Percentiles rank a stretch among this genome's conserved stretches.
phyloP scores from a whole-genome alignment of 768 basidiomycete species.

The Tephrocybe sp. region DNA sequence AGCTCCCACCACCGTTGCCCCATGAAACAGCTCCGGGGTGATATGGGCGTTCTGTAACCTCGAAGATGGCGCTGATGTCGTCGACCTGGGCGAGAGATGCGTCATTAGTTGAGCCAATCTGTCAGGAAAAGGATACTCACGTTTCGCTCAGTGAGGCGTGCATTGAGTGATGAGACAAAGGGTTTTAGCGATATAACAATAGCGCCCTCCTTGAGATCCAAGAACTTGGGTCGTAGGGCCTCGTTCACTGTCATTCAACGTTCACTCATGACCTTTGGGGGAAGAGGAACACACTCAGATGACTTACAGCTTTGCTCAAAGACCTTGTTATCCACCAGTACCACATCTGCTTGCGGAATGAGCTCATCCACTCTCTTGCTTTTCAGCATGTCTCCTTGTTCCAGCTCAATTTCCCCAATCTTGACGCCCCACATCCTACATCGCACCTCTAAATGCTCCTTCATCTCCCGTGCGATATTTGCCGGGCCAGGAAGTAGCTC shows the following conservation, averaged over 20 bases:
- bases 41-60: conserved; percentile 66
- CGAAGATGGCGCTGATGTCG: conserved; percentile 81
- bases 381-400: conserved; percentile 84
- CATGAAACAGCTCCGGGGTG: conserved; percentile 78
- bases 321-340: conserved; percentile 87
- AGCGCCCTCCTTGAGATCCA: conserved; percentile 92
- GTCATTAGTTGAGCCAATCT: background rate
- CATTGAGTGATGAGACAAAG: conserved; percentile 70
- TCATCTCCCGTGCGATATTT: conserved; percentile 72
- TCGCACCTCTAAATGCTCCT: conserved; percentile 69
- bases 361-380: conserved; percentile 65
- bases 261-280: conserved; percentile 7
- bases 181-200: conserved; percentile 86
- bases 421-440: conserved; percentile 90
- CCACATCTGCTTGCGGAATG: conserved; percentile 81
- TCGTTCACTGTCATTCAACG: conserved; percentile 76
- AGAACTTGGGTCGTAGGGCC: conserved; percentile 80
- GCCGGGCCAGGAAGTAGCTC: conserved; percentile 80
- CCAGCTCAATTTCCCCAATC: conserved; percentile 72
- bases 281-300: background rate
- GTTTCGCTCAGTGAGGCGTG: conserved; percentile 81
- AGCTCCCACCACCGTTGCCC: conserved; percentile 68
- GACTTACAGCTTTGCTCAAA: conserved; percentile 71
- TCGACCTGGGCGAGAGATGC: conserved; percentile 45
- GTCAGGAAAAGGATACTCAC: conserved; percentile 35